Base-by-base conservation (phyloP, 225 moss, liverwort and hornwort genomes). In the Marchantia polymorpha region DNA sequence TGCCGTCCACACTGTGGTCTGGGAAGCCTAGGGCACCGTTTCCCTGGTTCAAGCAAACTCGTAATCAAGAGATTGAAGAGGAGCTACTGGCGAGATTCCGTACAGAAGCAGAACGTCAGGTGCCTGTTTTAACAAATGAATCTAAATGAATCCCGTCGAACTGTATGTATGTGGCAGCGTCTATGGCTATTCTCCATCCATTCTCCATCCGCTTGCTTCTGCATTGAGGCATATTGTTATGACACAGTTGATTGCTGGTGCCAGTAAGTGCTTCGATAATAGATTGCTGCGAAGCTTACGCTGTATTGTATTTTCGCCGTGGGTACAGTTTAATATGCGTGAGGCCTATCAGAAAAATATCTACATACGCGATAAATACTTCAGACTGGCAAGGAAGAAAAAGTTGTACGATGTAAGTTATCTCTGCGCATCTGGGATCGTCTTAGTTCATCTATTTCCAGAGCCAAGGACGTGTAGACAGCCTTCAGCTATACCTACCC, bases 1-100 rank as follows among this genome's bases (percentile, higher is more conserved):
- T 87, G 87, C 84, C 87, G 47, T 87, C 87, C 7, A 83, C 87
- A 8, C 61, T 88, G 17, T 88, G 87, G 87, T 88, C 87, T 12
- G 87, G 87, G 10, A 88, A 83, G 70, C 87, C 87, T 13, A 77
- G 87, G 26, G 84, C 85, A 53, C 87, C 83, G 0, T 88, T 78
- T 60, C 87, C 87, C 17, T 88, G 87, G 87, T 77, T 82, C 75
- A 84, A 83, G 76, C 85, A 78, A 29, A 88, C 87, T 16, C 30
- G 23, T 11, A 88, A 88, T 70, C 83, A 88, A 27, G 25, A 59
- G 12, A 48, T 20, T 4, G 87, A 88, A 81, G 87, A 88, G 47
- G 75, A 76, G 29, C 75, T 88, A 75, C 81, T 88, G 23, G 54
- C 77, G 6, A 81, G 47, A 85, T 88, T 85, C 63, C 79, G 80